Base-by-base conservation (phyloP, 202 grass and related monocot species). In the Carex arenaria region DNA sequence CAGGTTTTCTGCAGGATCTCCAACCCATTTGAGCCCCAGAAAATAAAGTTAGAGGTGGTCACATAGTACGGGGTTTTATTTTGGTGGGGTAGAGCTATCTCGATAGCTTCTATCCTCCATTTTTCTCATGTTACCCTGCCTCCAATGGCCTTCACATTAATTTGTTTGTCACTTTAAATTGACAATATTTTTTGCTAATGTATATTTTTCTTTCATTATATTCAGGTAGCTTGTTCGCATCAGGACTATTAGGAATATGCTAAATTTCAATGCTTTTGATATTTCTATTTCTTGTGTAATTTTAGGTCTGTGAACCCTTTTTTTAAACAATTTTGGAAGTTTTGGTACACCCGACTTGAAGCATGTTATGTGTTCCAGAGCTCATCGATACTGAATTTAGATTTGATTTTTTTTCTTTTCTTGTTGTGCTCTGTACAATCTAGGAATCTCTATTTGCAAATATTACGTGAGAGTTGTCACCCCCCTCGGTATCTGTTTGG, bases 1-100 rank as follows among this genome's bases (percentile, higher is more conserved):
- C 90, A 95, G 93, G 93, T 95, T 95, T 88, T 93, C 93, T 95
- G 93, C 9, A 75, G 93, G 90, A 89, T 95, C 86, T 91, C 88
- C 75, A 75, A 84, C 72, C 45, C 26, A 10, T 91, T 92, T 85
- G 87, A 85, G 87, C 89, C 83, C 92, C 49, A 49, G 45, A 91
- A 94, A 40, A 45, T 45, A 10, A 45, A 43, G 42, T 38, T 38
- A 38, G 26, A 40, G 28, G 61, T 64, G 85, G 92, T 91, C 85
- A 91, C 89, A 94, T 94, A 94, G 92, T 94, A 94, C 92, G 23
- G 79, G 87, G 85, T 87, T 90, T 79, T 86, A 53, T 85, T 80
- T 80, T 82, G 80, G 80, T 54, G 1, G 17, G 85, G 61, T 79
- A 40, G 56, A 80, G 51, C 52, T 49, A 49, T 49, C 45, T 36